These are phyloP conservation scores for Kluyveromyces sp. DNA, from an alignment of 1,139 yeast species.

Conservation along the genomic window DNA sequence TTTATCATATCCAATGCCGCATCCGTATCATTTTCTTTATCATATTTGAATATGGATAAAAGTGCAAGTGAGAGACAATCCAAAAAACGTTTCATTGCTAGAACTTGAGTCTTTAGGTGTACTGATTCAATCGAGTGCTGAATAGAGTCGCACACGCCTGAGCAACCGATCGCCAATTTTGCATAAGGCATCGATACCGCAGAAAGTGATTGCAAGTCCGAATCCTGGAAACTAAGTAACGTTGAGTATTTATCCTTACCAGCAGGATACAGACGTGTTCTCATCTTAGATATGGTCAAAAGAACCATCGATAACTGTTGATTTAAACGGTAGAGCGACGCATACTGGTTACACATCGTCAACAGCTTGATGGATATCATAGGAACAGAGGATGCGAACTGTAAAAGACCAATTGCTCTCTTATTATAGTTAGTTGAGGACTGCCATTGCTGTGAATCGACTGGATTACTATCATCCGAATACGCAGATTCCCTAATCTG, in stretches of 20 bases:
- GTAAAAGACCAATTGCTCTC: constrained; percentile 21
- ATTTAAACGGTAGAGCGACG: constrained; percentile 9
- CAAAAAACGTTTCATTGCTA: constrained; percentile 13
- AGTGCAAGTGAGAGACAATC: constrained; percentile 19
- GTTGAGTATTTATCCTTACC: constrained; percentile 9
- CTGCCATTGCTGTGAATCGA: constrained; percentile 14
- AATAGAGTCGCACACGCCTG: constrained; percentile 11
- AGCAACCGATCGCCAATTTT: constrained; percentile 24
- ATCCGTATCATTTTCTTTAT: constrained; percentile 18
- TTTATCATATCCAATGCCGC: constrained; percentile 25
- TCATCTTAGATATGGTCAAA: constrained; percentile 23
- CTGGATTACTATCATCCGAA: constrained; percentile 5
- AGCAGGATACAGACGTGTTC: constrained; percentile 18
- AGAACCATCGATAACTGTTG: constrained; percentile 25
- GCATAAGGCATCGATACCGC: constrained; percentile 19
- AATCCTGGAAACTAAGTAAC: constrained; percentile 22
- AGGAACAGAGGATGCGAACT: constrained; percentile 9
- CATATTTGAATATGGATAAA: constrained; percentile 23
- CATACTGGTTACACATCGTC: constrained; percentile 4
- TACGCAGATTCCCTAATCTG: constrained; percentile 22
- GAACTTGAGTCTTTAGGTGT: background rate
- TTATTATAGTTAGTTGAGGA: constrained; percentile 20
- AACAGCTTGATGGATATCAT: background rate
- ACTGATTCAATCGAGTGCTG: background rate
- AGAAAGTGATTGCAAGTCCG: constrained; percentile 20